Percentiles rank a stretch among this genome's conserved stretches.
Conservation (phyloP, 2,329 filamentous ascomycete genomes). For the Colletotrichum sp. region DNA sequence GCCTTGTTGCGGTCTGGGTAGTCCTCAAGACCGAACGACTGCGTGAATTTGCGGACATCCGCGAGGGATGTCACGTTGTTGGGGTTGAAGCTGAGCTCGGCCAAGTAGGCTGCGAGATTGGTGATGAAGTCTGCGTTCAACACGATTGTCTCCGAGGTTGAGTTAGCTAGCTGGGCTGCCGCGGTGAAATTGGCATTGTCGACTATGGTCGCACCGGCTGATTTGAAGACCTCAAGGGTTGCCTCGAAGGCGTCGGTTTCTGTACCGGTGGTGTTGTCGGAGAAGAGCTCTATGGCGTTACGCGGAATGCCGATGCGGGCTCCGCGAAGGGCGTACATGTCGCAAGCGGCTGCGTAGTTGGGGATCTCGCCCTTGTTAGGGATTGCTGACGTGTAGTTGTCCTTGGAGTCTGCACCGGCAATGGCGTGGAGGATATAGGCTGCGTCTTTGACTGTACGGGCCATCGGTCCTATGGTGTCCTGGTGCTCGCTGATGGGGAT, state of each 20-base stretch:
- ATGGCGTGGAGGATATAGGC: constrained; percentile 66
- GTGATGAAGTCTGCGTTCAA: constrained; percentile 64
- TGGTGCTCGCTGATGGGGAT: constrained; percentile 69
- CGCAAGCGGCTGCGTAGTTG: constrained; percentile 64
- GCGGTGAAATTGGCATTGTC: constrained; percentile 52
- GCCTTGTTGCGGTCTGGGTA: constrained; percentile 66
- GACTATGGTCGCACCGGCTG: constrained; percentile 64
- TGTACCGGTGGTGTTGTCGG: constrained; percentile 15
- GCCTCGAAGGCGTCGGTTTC: constrained; percentile 56
- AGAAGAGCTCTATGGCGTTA: constrained; percentile 54
- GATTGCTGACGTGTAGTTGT: constrained; percentile 66
- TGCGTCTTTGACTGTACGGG: constrained; percentile 67
- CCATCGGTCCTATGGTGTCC: constrained; percentile 69
- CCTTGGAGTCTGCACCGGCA: constrained; percentile 60
- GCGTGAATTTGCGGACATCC: constrained; percentile 61
- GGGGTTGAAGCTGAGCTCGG: constrained; percentile 61
- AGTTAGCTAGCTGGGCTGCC: constrained; percentile 28
- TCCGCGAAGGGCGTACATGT: constrained; percentile 55
- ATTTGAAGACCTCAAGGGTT: constrained; percentile 53
- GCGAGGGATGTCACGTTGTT: constrained; percentile 53
- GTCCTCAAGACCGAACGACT: constrained; percentile 55
- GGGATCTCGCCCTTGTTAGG: constrained; percentile 62
- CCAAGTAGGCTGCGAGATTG: constrained; percentile 62
- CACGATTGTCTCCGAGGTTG: constrained; percentile 37
- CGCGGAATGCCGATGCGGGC: constrained; percentile 67